Percentiles rank a stretch among this genome's conserved stretches.
Evolutionary conservation across 1,284 basidiomycete genomes (phyloP).

Genomic region (Earliella scabrosa): DNA sequence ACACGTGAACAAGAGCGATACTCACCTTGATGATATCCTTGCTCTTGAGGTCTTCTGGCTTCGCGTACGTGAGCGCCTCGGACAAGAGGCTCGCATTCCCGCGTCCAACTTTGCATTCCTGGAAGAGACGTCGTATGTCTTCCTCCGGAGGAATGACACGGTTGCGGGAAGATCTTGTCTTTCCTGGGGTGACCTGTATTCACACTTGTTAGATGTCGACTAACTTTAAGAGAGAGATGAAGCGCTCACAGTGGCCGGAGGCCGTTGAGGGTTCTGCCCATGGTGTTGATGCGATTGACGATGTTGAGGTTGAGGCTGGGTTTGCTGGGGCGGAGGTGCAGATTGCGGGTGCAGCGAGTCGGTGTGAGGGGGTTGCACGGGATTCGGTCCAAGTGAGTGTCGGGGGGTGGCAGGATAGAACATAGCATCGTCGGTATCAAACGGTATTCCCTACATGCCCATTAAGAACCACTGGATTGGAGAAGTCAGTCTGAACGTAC

Average conservation of each 20-base stretch:
- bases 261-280: constrained; percentile 15
- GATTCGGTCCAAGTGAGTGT: constrained; percentile 19
- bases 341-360: constrained; percentile 11
- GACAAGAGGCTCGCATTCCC: constrained; percentile 72
- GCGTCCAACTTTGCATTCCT: constrained; percentile 77
- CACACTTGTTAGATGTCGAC: background rate
- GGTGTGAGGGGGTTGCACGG: constrained; percentile 11
- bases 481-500: constrained; percentile 36
- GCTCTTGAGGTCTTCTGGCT: constrained; percentile 64
- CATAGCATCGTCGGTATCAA: constrained; percentile 77
- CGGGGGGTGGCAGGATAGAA: constrained; percentile 62
- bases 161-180: constrained; percentile 45
- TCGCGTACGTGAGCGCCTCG: constrained; percentile 66
- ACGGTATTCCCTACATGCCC: constrained; percentile 60
- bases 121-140: constrained; percentile 75
- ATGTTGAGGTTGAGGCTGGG: background rate
- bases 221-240: background rate
- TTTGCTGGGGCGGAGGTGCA: constrained; percentile 4
- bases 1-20: constrained; percentile 3
- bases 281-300: constrained; percentile 7
- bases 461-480: background rate
- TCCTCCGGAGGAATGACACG: constrained; percentile 76
- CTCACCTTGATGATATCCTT: constrained; percentile 66
- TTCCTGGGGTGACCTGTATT: constrained; percentile 16
- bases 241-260: constrained; percentile 18